Evolutionary conservation across 495 filamentous ascomycete genomes (phyloP), one percentile per base, ranked within the genome.

Genomic region (Letharia lupina): DNA sequence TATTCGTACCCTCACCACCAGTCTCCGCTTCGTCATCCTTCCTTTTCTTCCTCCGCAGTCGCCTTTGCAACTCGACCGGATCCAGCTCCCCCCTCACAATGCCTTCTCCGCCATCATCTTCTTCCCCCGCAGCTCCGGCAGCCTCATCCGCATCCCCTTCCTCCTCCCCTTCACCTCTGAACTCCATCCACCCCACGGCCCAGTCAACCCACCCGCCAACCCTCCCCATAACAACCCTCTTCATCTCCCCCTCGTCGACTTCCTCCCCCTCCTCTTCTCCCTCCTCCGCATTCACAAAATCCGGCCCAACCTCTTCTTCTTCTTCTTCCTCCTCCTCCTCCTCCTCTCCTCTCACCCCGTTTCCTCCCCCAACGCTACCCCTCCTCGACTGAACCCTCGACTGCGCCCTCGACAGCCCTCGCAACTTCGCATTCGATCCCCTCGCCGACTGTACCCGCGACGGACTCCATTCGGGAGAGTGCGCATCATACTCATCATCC

Each of bases 171-270:
- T 42, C 68, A 13, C 44, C 69, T 57, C 58, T 65, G 6, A 67
- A 65, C 65, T 69, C 60, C 64, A 72, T 67, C 70, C 69, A 70
- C 16, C 66, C 70, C 11, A 69, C 69, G 52, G 62, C 62, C 66
- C 70, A 70, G 54, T 67, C 65, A 31, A 72, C 68, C 68, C 70
- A 70, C 13, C 69, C 70, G 18, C 66, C 67, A 31, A 70, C 67
- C 66, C 68, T 28, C 8, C 68, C 68, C 64, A 66, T 62, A 44
- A 72, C 61, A 44, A 72, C 57, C 61, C 58, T 63, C 54, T 50
- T 67, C 70, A 70, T 68, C 61, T 72, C 70, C 40, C 68, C 54
- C 28, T 72, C 70, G 65, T 71, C 65, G 3, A 69, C 60, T 28
- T 54, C 47, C 11, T 56, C 69, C 35, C 61, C 45, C 16, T 60